Evolutionary conservation across 2,329 filamentous ascomycete genomes (phyloP), one percentile per base, ranked within the genome.

Genomic region (Aspergillus awamori): DNA sequence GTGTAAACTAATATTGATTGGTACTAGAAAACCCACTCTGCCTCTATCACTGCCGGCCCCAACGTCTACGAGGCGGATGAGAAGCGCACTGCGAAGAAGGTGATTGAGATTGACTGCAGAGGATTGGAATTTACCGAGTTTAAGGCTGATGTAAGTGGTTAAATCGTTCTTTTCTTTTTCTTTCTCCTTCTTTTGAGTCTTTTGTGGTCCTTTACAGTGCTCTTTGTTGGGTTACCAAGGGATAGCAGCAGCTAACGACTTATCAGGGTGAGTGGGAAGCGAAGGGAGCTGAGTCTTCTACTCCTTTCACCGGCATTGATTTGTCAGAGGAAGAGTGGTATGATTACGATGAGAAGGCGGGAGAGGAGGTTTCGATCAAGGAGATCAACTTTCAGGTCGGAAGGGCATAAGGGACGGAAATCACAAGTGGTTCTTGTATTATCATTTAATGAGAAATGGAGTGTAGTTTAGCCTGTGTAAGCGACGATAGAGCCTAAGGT

Each of bases 341-440:
- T 77, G 94, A 98, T 70, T 99, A 98, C 71, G 93, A 98, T 69
- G 93, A 98, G 79, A 97, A 98, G 81, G 85, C 91, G 0, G 85
- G 89, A 0, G 92, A 96, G 53, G 93, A 98, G 77, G 93, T 97
- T 51, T 95, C 91, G 76, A 93, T 97, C 75, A 94, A 92, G 74
- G 91, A 95, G 30, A 77, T 97, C 58, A 91, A 86, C 63, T 99
- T 93, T 92, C 89, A 93, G 67, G 90, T 99, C 67, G 84, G 86
- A 65, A 84, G 92, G 66, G 86, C 87, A 38, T 95, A 73, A 84
- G 24, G 8, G 15, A 15, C 5, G 15, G 2, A 10, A 6, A 36
- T 36, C 1, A 20, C 10, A 7, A 8, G 17, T 11, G 13, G 13
- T 47, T 13, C n/a, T 20, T 36, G n/a, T 56, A 22, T 47, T 45